Evolutionary conservation across 106 monocot genomes (phyloP).

Genomic region (Dendrobium officinale): DNA sequence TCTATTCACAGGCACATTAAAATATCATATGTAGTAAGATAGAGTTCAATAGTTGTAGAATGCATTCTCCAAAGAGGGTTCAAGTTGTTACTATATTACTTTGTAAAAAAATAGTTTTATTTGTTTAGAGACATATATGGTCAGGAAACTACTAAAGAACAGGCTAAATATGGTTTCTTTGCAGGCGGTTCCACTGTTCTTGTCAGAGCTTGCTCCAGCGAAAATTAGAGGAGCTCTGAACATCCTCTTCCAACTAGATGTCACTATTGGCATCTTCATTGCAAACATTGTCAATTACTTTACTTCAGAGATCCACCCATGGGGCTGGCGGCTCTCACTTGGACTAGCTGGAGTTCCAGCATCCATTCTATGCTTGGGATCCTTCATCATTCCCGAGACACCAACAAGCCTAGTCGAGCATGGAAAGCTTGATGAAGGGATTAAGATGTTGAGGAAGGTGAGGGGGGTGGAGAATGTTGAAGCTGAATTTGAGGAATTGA

Average conservation of each 20-base stretch:
- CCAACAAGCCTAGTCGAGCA: slow-evolving; percentile 39
- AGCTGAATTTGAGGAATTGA: slow-evolving; percentile 20
- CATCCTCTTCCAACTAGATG: slow-evolving; percentile 49
- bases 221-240: slow-evolving; percentile 32
- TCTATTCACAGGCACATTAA: too few relatives aligned
- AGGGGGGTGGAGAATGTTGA: slow-evolving; percentile 22
- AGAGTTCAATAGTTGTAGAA: too few relatives aligned
- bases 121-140: neutral
- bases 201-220: slow-evolving; percentile 33
- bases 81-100: too few relatives aligned
- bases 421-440: slow-evolving; percentile 7
- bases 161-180: neutral
- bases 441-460: slow-evolving; percentile 14
- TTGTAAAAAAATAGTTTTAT: neutral
- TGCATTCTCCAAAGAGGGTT: too few relatives aligned
- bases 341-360: slow-evolving; percentile 48
- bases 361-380: slow-evolving; percentile 21
- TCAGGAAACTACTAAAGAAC: too few relatives aligned
- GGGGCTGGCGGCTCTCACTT: slow-evolving; percentile 48
- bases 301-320: slow-evolving; percentile 15
- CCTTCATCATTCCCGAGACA: slow-evolving; percentile 28
- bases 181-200: slow-evolving; percentile 42
- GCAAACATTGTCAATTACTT: slow-evolving; percentile 50
- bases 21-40: too few relatives aligned
- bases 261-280: slow-evolving; percentile 45